Evolutionary conservation across 176 grass and related monocot genomes (phyloP).

Genomic region (Carex littledalei): DNA sequence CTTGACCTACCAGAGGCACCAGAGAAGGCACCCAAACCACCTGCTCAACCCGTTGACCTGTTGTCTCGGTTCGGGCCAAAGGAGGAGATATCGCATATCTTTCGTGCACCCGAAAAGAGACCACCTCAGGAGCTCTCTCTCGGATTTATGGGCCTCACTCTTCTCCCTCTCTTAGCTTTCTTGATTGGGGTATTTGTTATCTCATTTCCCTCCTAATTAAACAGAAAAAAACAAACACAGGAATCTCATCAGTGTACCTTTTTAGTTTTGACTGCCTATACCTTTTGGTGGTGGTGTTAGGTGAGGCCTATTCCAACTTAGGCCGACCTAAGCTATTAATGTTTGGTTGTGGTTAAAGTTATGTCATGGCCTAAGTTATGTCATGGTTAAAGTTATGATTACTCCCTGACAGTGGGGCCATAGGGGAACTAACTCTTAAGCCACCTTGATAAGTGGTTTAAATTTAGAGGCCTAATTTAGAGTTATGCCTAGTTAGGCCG

Average conservation of each 20-base stretch:
- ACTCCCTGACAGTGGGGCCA: too few relatives aligned
- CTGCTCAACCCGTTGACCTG: constrained; percentile 59
- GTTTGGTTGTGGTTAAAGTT: too few relatives aligned
- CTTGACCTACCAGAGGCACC: constrained; percentile 83
- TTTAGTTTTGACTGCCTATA: background rate
- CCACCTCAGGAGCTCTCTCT: constrained; percentile 69
- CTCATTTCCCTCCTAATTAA: background rate
- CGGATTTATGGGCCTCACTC: constrained; percentile 53
- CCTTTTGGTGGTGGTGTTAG: background rate
- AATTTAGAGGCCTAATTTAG: too few relatives aligned
- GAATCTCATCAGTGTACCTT: background rate
- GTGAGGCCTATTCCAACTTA: too few relatives aligned
- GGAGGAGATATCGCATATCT: constrained; percentile 84
- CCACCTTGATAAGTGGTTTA: too few relatives aligned
- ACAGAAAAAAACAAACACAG: background rate
- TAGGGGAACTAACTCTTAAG: too few relatives aligned
- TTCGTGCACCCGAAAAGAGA: constrained; percentile 81
- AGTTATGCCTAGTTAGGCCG: too few relatives aligned
- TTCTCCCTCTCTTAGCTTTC: constrained; percentile 70
- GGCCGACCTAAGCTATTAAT: too few relatives aligned
- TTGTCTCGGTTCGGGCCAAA: constrained; percentile 69
- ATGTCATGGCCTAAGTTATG: too few relatives aligned
- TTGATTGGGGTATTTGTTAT: constrained; percentile 62
- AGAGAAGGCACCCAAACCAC: constrained; percentile 73
- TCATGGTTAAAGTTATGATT: too few relatives aligned